Evolutionary conservation across 1,284 basidiomycete species (phyloP), one percentile per base, ranked within the genome.

Genomic region (Ceratobasidium sp.): DNA sequence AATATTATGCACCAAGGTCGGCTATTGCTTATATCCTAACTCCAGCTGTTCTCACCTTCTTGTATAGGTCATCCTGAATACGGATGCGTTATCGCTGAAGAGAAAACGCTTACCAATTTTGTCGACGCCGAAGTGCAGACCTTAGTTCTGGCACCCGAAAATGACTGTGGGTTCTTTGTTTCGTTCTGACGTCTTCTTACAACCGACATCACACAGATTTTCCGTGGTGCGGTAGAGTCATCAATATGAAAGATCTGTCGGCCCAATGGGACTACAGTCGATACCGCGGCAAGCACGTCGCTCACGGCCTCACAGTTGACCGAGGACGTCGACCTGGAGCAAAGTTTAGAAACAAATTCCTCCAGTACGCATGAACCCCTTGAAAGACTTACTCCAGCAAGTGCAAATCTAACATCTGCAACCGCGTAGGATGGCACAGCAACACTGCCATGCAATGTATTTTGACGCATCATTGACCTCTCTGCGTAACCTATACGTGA

Each of bases 51-150:
- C 49, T 59, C 28, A 64, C 18, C 1, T 14, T 13, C n/a, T 2
- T 38, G 9, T 23, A 0, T 75, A 92, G 92, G 95, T 0, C 93
- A 96, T 77, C 92, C 92, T 0, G 92, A 95, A 78, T 98, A 98
- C 78, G 97, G 98, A 0, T 98, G 96, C 76, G 92, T 89, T 78
- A 91, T 99, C 62, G 90, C 94, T 7, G 84, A 85, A 54, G 92
- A 94, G 55, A 99, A 99, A 83, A 98, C 94, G 0, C 80, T 98
- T 71, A 87, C 91, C 18, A 98, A 95, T 80, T 96, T 96, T 80
- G 89, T 93, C 76, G 84, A 89, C 76, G 86, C 85, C 69, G 80
- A 77, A 13, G 58, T 69, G 21, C 73, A 75, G 80, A n/a, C 82
- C 41, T 52, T 55, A 73, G 41, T 59, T 11, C 64, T 43, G 7